Evolutionary conservation across 768 basidiomycete species (phyloP).

Genomic region (Russula griseocarnosa): DNA sequence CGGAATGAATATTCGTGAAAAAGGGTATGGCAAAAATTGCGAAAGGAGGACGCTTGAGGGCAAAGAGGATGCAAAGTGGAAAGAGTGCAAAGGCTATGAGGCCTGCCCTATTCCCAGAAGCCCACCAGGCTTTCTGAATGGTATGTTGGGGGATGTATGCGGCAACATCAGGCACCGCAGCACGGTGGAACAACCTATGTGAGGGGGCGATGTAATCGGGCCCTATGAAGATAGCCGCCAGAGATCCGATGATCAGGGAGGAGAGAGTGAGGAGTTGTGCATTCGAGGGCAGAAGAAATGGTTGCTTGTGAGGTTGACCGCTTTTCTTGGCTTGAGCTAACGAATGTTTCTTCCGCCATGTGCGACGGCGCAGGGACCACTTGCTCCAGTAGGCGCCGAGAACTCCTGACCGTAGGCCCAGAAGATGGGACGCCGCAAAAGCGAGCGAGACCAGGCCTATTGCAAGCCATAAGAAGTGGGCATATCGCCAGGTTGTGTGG

Average conservation of each 20-base stretch:
- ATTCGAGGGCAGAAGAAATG: constrained; percentile 55
- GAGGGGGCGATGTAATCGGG: constrained; percentile 63
- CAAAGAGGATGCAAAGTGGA: constrained; percentile 65
- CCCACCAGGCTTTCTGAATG: constrained; percentile 69
- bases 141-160: constrained; percentile 50
- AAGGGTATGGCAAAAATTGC: constrained; percentile 64
- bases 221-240: constrained; percentile 53
- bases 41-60: constrained; percentile 67
- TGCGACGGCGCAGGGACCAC: constrained; percentile 54
- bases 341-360: constrained; percentile 51
- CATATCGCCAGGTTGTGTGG: constrained; percentile 49
- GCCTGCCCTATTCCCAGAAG: constrained; percentile 60
- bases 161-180: constrained; percentile 36
- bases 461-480: constrained; percentile 57
- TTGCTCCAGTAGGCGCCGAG: constrained; percentile 54
- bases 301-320: constrained; percentile 41
- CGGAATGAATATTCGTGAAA: constrained; percentile 62
- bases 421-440: constrained; percentile 43
- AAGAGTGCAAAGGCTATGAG: constrained; percentile 68
- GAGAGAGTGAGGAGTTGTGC: constrained; percentile 53
- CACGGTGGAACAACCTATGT: constrained; percentile 36
- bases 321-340: constrained; percentile 36
- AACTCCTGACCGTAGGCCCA: constrained; percentile 40
- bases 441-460: constrained; percentile 42
- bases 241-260: constrained; percentile 42